Conservation (phyloP, 116 monocot species). For the Posidonia oceanica region DNA sequence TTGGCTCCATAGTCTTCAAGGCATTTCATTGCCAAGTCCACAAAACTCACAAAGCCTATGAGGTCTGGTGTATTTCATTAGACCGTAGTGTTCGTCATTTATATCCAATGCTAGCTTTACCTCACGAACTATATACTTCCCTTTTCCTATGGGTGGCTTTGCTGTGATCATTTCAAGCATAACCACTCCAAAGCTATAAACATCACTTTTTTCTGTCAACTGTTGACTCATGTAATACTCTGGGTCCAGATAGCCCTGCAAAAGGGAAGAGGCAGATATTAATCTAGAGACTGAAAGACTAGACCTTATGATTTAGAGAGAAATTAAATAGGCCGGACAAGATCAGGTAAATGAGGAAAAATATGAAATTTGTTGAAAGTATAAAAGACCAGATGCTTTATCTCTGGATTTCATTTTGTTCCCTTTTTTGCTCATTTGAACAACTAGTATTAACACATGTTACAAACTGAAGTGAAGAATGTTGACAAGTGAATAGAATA, state of each 20-base stretch:
- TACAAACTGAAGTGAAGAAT: background rate
- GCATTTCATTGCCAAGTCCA: slow-evolving; percentile 58
- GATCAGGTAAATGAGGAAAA: background rate
- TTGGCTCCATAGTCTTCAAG: slow-evolving; percentile 41
- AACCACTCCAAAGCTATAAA: slow-evolving; percentile 85
- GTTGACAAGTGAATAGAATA: background rate
- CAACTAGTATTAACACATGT: background rate
- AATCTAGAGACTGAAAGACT: background rate
- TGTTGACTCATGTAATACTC: slow-evolving; percentile 87
- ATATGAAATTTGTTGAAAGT: background rate
- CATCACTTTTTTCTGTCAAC: slow-evolving; percentile 84
- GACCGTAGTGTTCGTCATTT: slow-evolving; percentile 41
- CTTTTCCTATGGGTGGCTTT: slow-evolving; percentile 53
- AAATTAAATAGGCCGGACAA: background rate
- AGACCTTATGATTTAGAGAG: background rate
- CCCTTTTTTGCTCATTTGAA: background rate
- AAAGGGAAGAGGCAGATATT: background rate
- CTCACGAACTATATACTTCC: slow-evolving; percentile 56
- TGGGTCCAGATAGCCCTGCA: slow-evolving; percentile 86
- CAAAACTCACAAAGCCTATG: slow-evolving; percentile 40
- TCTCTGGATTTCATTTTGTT: background rate
- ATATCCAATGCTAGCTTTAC: slow-evolving; percentile 27
- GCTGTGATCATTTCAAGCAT: slow-evolving; percentile 72
- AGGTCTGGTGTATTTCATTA: slow-evolving; percentile 26
- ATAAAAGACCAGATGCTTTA: background rate